Conservation (phyloP, 2,329 filamentous ascomycete genomes). For the Cladobotryum mycophilum region DNA sequence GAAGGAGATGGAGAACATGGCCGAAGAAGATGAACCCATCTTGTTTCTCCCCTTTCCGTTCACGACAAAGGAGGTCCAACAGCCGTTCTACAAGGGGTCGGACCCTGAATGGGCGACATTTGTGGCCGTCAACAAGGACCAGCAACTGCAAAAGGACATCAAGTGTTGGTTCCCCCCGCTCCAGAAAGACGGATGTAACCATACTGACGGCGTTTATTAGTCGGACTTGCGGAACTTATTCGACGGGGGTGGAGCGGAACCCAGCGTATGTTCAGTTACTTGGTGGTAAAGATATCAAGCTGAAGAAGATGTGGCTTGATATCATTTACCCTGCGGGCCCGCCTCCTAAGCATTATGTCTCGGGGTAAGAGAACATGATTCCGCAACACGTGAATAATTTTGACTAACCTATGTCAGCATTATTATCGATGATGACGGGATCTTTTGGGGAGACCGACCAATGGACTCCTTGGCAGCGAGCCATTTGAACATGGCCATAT, state of each 20-base stretch:
- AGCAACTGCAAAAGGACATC: slow-evolving; percentile 40
- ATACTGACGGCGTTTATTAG: slow-evolving; percentile 12
- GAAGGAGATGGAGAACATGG: slow-evolving; percentile 32
- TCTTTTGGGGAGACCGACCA: slow-evolving; percentile 41
- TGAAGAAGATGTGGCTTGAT: slow-evolving; percentile 54
- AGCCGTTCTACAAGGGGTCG: slow-evolving; percentile 45
- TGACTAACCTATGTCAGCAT: slow-evolving; percentile 35
- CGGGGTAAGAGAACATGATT: slow-evolving; percentile 42
- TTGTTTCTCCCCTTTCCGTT: slow-evolving; percentile 58
- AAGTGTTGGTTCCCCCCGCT: slow-evolving; percentile 32
- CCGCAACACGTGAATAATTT: background rate
- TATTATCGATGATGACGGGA: slow-evolving; percentile 41
- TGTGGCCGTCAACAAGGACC: slow-evolving; percentile 50
- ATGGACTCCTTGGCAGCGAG: slow-evolving; percentile 43
- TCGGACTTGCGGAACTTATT: slow-evolving; percentile 28
- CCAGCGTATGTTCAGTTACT: slow-evolving; percentile 34
- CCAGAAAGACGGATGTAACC: background rate
- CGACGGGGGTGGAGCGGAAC: slow-evolving; percentile 34
- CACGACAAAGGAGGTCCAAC: slow-evolving; percentile 43
- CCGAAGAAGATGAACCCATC: slow-evolving; percentile 38
- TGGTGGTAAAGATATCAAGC: slow-evolving; percentile 41
- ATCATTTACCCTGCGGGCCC: slow-evolving; percentile 53
- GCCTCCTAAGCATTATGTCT: slow-evolving; percentile 53
- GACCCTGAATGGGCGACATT: slow-evolving; percentile 62
- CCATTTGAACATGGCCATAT: slow-evolving; percentile 43